Conservation (phyloP, 371 early-diverging fungal species). For the Amoeboradix gromovi region DNA sequence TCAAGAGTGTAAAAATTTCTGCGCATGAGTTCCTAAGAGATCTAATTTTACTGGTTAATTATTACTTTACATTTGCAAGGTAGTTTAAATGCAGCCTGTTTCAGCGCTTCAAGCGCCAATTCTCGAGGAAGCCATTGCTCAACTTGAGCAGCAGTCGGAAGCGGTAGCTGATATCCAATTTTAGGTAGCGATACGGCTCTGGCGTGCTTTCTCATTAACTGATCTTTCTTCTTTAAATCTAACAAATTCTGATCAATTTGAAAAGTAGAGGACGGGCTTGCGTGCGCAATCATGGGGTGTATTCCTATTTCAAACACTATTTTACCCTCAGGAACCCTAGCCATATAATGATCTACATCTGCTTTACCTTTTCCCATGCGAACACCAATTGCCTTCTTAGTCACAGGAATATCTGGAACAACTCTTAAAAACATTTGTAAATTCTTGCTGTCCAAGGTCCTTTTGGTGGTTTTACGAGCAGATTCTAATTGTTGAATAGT, state of each 20-base stretch:
- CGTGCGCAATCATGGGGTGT: neutral
- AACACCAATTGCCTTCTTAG: constrained; percentile 59
- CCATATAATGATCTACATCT: constrained; percentile 65
- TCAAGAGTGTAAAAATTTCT: too few relatives aligned
- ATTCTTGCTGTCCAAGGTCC: constrained; percentile 66
- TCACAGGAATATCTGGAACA: constrained; percentile 72
- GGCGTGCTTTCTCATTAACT: neutral
- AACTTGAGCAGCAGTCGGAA: neutral
- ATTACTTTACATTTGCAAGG: neutral
- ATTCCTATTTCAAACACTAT: constrained; percentile 51
- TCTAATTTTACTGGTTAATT: too few relatives aligned
- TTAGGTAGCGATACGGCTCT: neutral
- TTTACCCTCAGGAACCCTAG: constrained; percentile 53
- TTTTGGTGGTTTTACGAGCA: constrained; percentile 33
- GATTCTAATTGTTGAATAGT: constrained; percentile 52
- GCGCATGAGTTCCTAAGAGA: too few relatives aligned
- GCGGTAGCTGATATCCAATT: neutral
- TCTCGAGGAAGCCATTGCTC: neutral
- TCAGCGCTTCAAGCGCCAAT: neutral
- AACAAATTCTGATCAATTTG: neutral
- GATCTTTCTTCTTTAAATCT: neutral
- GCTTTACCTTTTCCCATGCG: constrained; percentile 96
- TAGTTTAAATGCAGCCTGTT: neutral
- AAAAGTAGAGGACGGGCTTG: neutral
- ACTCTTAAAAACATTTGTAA: constrained; percentile 53